These are phyloP conservation scores for Groenewaldozyma tartarivorans DNA, from an alignment of 805 yeast genomes.

Conservation along the genomic window DNA sequence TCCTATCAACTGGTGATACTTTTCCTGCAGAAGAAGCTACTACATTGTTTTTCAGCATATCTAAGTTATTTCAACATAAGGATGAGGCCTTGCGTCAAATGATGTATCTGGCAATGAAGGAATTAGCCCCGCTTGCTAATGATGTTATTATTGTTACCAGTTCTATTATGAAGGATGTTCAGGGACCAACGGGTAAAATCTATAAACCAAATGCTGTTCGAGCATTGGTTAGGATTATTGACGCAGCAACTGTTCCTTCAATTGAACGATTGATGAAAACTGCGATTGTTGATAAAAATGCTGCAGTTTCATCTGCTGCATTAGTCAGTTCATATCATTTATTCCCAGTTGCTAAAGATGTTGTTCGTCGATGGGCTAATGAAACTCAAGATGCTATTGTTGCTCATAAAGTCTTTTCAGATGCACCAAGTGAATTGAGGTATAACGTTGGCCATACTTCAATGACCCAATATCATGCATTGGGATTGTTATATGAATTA, in stretches of 20 bases:
- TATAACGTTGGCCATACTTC: constrained; percentile 40
- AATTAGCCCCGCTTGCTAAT: constrained; percentile 71
- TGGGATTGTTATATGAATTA: constrained; percentile 80
- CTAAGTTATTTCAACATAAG: constrained; percentile 89
- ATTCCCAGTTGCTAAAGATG: constrained; percentile 81
- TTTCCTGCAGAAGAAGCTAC: constrained; percentile 89
- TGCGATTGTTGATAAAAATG: constrained; percentile 85
- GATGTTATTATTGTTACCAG: constrained; percentile 97
- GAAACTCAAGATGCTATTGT: constrained; percentile 88
- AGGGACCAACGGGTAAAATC: constrained; percentile 64
- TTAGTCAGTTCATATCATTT: constrained; percentile 83
- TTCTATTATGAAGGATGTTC: constrained; percentile 96
- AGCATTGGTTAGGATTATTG: constrained; percentile 81
- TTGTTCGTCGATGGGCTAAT: constrained; percentile 86
- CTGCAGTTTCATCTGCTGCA: constrained; percentile 88
- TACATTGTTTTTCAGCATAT: constrained; percentile 82
- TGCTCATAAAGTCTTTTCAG: constrained; percentile 37
- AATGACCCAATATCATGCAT: constrained; percentile 90
- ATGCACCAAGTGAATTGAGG: constrained; percentile 18
- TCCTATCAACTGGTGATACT: constrained; percentile 75
- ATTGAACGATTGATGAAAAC: constrained; percentile 88
- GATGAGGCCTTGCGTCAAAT: constrained; percentile 80
- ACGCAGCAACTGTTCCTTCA: constrained; percentile 75
- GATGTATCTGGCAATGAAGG: constrained; percentile 91
- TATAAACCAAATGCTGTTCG: constrained; percentile 94